A percentile compares a stretch with the other conserved stretches of the same genome.
Evolutionary conservation across 371 early-diverging fungal species (phyloP).

Genomic region (Mortierella sp.): DNA sequence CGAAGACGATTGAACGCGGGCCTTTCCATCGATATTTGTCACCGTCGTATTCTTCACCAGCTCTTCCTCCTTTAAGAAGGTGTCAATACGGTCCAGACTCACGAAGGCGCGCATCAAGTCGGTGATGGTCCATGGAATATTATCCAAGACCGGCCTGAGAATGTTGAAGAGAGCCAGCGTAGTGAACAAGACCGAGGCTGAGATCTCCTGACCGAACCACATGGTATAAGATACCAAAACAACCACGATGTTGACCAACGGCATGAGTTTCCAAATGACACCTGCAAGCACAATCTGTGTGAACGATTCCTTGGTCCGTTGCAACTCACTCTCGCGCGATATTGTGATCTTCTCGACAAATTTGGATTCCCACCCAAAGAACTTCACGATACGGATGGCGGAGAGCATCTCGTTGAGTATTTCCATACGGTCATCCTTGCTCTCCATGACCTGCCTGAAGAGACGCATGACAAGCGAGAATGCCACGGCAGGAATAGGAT

Average conservation of each 20-base stretch:
- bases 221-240: slow-evolving; percentile 65
- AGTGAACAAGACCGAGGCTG: slow-evolving; percentile 72
- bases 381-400: slow-evolving; percentile 83
- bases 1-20: slow-evolving; percentile 1
- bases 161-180: slow-evolving; percentile 72
- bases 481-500: slow-evolving; percentile 68
- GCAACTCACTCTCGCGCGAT: slow-evolving; percentile 62
- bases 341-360: slow-evolving; percentile 63
- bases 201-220: slow-evolving; percentile 59
- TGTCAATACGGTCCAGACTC: slow-evolving; percentile 74
- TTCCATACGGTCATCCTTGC: slow-evolving; percentile 73
- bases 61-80: slow-evolving; percentile 76
- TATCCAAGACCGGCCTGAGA: slow-evolving; percentile 74
- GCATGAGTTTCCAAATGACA: slow-evolving; percentile 58
- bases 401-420: slow-evolving; percentile 68
- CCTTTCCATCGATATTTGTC: slow-evolving; percentile 42
- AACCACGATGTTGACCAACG: slow-evolving; percentile 64
- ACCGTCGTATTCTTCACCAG: slow-evolving; percentile 52
- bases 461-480: slow-evolving; percentile 61
- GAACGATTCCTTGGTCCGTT: slow-evolving; percentile 56
- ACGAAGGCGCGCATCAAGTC: slow-evolving; percentile 75
- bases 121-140: slow-evolving; percentile 73
- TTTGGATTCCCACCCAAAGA: slow-evolving; percentile 85
- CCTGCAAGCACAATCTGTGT: slow-evolving; percentile 34
- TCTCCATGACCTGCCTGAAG: slow-evolving; percentile 64